Evolutionary conservation across 768 basidiomycete genomes (phyloP).

Genomic region (Boletus tomentosulus): DNA sequence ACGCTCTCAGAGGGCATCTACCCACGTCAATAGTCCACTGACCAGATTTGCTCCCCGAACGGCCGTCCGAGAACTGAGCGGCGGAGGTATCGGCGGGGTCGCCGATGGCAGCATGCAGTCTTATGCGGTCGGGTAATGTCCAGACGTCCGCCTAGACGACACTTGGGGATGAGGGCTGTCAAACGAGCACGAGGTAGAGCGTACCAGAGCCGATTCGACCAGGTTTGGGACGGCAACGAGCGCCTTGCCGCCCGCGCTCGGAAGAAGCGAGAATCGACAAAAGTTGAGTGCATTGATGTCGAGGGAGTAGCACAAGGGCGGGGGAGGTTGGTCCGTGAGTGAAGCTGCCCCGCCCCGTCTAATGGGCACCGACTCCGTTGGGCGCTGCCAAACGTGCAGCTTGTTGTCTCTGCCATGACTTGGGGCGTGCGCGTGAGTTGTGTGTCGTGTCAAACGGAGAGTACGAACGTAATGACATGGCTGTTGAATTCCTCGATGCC

Average conservation of each 20-base stretch:
- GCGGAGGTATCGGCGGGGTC: constrained; percentile 37
- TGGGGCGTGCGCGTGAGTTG: neutral
- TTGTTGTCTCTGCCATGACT: constrained; percentile 85
- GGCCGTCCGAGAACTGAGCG: constrained; percentile 36
- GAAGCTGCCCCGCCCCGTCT: constrained; percentile 55
- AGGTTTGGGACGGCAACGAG: constrained; percentile 84
- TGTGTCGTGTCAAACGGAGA: neutral
- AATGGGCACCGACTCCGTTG: constrained; percentile 45
- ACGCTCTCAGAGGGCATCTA: neutral
- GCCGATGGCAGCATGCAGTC: constrained; percentile 86
- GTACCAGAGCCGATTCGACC: constrained; percentile 79
- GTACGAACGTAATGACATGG: constrained; percentile 71
- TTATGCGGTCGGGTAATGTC: constrained; percentile 59
- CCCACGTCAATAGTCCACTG: neutral
- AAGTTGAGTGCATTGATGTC: constrained; percentile 94
- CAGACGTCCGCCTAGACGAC: constrained; percentile 78
- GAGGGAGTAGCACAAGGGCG: constrained; percentile 60
- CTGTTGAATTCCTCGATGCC: constrained; percentile 73
- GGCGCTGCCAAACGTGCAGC: constrained; percentile 66
- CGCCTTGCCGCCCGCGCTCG: constrained; percentile 12
- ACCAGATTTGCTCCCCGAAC: constrained; percentile 58
- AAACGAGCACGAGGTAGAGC: constrained; percentile 10
- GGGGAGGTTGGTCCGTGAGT: constrained; percentile 44
- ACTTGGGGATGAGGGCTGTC: neutral
- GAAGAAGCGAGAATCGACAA: constrained; percentile 79